These are phyloP conservation scores for Linum usitatissimum DNA, from an alignment of 345 rosid genomes.

Conservation along the genomic window DNA sequence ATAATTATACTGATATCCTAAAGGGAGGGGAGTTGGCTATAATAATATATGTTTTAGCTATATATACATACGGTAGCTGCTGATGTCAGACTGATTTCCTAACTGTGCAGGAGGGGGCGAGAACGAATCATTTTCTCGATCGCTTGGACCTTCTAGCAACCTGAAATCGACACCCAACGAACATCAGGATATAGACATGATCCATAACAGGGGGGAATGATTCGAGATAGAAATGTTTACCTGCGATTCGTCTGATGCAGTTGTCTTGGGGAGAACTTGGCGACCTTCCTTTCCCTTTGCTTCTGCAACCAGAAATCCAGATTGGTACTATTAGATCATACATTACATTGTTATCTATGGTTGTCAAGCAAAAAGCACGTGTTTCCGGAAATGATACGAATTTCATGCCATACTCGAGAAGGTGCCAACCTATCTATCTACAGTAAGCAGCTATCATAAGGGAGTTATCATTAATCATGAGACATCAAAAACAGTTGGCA, in stretches of 20 bases:
- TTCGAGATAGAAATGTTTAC: not conserved
- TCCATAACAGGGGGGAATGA: not conserved
- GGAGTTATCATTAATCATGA: no score
- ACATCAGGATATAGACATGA: not conserved
- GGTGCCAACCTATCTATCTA: no score
- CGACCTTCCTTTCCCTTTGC: constrained; percentile 25
- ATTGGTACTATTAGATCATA: no score
- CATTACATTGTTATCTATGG: no score
- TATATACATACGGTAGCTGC: not conserved
- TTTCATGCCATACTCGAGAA: no score
- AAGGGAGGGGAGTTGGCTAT: no score
- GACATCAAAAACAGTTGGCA: no score
- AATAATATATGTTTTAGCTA: no score
- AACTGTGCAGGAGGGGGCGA: not conserved
- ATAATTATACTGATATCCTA: no score
- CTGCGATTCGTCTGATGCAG: constrained; percentile 19
- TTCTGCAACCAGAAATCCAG: constrained; percentile 9
- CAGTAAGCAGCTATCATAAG: no score
- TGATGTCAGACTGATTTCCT: not conserved
- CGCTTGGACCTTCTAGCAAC: constrained; percentile 25
- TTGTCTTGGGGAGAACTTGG: constrained; percentile 8
- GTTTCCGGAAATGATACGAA: no score
- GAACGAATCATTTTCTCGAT: not conserved
- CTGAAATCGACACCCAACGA: constrained; percentile 13
- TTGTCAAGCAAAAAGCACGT: no score